These are phyloP conservation scores for Arabis hirsuta DNA, from an alignment of 345 rosid genomes.

Conservation along the genomic window DNA sequence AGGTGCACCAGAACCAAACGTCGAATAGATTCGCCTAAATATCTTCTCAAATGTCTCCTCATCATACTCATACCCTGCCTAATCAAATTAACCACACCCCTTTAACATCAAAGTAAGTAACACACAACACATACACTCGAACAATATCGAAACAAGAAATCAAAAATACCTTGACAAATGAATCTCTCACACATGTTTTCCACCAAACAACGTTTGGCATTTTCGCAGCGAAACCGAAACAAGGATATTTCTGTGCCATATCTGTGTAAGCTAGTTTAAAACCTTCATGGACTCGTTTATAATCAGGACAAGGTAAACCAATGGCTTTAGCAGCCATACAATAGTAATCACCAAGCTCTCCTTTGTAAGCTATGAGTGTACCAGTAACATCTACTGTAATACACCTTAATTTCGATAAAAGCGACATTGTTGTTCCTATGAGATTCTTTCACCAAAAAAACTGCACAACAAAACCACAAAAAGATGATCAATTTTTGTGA, in stretches of 20 bases:
- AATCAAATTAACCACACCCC: constrained; percentile 37
- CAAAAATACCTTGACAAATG: constrained; percentile 67
- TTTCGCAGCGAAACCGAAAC: constrained; percentile 83
- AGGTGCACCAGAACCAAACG: constrained; percentile 96
- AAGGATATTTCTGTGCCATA: constrained; percentile 87
- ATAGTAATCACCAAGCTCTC: constrained; percentile 98
- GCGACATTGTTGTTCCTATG: constrained; percentile 51
- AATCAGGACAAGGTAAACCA: constrained; percentile 95
- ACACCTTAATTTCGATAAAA: constrained; percentile 72
- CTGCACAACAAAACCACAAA: constrained; percentile 12
- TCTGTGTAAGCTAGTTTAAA: constrained; percentile 88
- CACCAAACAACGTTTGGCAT: constrained; percentile 95
- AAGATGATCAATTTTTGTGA: constrained; percentile 6
- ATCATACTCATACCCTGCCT: constrained; percentile 97
- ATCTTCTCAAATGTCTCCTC: constrained; percentile 92
- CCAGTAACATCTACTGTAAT: constrained; percentile 98
- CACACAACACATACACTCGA: not conserved
- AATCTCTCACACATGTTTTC: constrained; percentile 86
- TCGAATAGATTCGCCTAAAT: constrained; percentile 80
- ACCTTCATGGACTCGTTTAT: constrained; percentile 87
- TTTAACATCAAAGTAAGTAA: constrained; percentile 18
- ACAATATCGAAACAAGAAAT: not conserved
- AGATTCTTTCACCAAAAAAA: constrained; percentile 24
- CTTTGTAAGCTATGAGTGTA: constrained; percentile 94
- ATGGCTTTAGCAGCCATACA: constrained; percentile 98